A percentile compares a stretch with the other conserved stretches of the same genome.
Evolutionary conservation across 2,329 filamentous ascomycete species (phyloP).

Genomic region (Epichloe typhina): DNA sequence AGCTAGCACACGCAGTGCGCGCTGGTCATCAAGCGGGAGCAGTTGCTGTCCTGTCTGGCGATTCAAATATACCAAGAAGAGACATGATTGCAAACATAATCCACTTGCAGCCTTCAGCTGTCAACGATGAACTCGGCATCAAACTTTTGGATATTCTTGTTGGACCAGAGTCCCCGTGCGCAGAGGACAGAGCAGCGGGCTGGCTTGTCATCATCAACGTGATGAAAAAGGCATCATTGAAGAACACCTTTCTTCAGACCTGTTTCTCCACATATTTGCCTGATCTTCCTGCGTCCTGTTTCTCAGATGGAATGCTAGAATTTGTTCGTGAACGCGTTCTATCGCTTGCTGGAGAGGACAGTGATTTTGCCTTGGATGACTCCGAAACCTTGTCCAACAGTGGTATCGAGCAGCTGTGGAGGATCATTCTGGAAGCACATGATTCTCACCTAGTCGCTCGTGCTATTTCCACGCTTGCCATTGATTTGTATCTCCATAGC

Average conservation of each 20-base stretch:
- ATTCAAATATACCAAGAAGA: constrained; percentile 37
- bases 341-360: constrained; percentile 30
- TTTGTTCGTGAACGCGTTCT: constrained; percentile 44
- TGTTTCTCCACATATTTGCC: constrained; percentile 47
- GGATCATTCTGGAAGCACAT: constrained; percentile 59
- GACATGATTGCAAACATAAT: constrained; percentile 48
- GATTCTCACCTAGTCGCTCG: constrained; percentile 50
- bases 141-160: constrained; percentile 63
- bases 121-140: constrained; percentile 48
- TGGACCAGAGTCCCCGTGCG: constrained; percentile 45
- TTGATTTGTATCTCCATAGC: constrained; percentile 54
- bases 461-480: constrained; percentile 58
- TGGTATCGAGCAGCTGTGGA: constrained; percentile 66
- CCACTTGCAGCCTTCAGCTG: constrained; percentile 42
- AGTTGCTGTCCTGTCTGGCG: constrained; percentile 31
- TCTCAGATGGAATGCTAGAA: constrained; percentile 47
- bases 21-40: constrained; percentile 22
- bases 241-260: constrained; percentile 41
- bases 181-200: constrained; percentile 48
- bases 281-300: constrained; percentile 40
- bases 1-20: constrained; percentile 43
- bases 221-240: constrained; percentile 26
- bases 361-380: constrained; percentile 36
- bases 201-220: constrained; percentile 53
- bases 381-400: constrained; percentile 37